Percentiles rank a stretch among this genome's conserved stretches.
These are phyloP conservation scores for Boletellus ananiceps DNA, from an alignment of 768 basidiomycete genomes.

Conservation along the genomic window DNA sequence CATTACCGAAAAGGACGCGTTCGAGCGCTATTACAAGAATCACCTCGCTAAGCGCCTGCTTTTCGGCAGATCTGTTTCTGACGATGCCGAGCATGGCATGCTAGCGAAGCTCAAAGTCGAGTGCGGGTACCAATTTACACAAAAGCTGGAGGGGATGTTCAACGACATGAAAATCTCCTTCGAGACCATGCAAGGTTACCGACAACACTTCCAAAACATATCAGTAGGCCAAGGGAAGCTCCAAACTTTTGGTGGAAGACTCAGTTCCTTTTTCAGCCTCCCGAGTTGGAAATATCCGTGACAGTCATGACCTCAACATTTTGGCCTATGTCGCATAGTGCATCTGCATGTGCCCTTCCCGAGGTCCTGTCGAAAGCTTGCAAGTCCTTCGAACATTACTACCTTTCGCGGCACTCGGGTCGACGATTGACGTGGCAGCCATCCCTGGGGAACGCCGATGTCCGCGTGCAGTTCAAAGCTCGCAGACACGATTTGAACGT, in stretches of 20 bases:
- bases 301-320: conserved; percentile 95
- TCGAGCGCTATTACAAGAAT: conserved; percentile 95
- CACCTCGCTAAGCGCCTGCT: conserved; percentile 94
- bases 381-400: conserved; percentile 84
- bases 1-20: conserved; percentile 92
- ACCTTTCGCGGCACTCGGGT: conserved; percentile 84
- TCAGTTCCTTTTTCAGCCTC: conserved; percentile 45
- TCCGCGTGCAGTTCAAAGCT: conserved; percentile 74
- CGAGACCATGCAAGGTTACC: conserved; percentile 78
- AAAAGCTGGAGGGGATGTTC: conserved; percentile 99
- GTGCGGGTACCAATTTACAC: conserved; percentile 94
- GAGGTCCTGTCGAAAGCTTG: conserved; percentile 56
- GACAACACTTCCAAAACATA: conserved; percentile 50
- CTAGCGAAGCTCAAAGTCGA: conserved; percentile 95
- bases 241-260: neutral
- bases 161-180: conserved; percentile 87
- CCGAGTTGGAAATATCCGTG: conserved; percentile 76
- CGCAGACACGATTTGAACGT: conserved; percentile 88
- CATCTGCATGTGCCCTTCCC: conserved; percentile 65
- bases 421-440: conserved; percentile 90
- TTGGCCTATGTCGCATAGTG: conserved; percentile 81
- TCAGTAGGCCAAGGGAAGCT: conserved; percentile 42
- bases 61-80: conserved; percentile 82
- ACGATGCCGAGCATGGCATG: conserved; percentile 98
- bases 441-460: conserved; percentile 85